phyloP scores from a whole-genome alignment of 2,329 filamentous ascomycete species.

The Conoideocrella luteorostrata region DNA sequence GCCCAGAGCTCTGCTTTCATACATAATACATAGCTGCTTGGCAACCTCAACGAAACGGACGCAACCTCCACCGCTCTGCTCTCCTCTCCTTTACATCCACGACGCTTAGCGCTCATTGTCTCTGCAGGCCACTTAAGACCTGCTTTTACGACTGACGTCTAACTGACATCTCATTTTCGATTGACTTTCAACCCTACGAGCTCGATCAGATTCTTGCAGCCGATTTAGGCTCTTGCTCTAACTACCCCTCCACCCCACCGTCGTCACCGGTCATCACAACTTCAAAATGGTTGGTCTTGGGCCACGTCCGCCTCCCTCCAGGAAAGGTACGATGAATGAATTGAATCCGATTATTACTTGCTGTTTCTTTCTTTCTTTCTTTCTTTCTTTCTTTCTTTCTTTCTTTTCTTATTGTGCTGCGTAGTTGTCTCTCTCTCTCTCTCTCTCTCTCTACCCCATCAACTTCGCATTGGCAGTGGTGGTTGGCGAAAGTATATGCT shows the following conservation, averaged over 20 bases:
- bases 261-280: conserved; percentile 19
- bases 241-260: conserved; percentile 32
- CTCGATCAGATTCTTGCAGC: not conserved
- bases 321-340: conserved; percentile 56
- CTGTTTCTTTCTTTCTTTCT: too few species aligned
- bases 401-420: not conserved
- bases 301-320: conserved; percentile 43
- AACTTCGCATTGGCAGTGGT: too few species aligned
- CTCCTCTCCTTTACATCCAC: not conserved
- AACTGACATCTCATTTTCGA: not conserved
- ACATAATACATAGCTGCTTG: too few species aligned
- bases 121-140: not conserved
- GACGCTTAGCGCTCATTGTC: not conserved
- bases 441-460: too few species aligned
- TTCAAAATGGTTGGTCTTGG: conserved; percentile 45
- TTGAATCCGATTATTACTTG: too few species aligned
- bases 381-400: conserved; percentile 3
- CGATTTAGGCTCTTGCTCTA: conserved; percentile 8
- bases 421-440: not conserved
- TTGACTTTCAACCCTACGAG: not conserved
- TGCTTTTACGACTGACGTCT: not conserved
- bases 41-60: too few species aligned
- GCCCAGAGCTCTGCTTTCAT: too few species aligned
- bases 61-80: too few species aligned
- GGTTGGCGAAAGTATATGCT: too few species aligned